Percentiles rank a stretch among this genome's conserved stretches.
Conservation (phyloP, 805 yeast species). For the Candida krabiensis region DNA sequence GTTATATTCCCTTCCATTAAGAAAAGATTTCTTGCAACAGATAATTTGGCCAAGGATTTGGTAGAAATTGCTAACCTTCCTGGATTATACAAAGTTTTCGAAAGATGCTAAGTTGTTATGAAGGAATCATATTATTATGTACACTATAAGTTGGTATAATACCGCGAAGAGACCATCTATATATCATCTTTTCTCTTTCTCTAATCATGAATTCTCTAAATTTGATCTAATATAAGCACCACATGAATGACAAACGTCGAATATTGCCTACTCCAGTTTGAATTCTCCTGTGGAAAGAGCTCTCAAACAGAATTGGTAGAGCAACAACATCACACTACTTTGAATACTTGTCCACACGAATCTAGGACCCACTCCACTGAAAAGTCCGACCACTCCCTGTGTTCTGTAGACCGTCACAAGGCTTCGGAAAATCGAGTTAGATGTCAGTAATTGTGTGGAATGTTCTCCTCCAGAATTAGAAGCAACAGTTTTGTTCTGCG, state of each 20-base stretch:
- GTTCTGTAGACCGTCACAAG: conserved; percentile 55
- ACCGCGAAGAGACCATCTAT: no score
- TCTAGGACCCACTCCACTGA: conserved; percentile 95
- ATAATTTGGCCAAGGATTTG: conserved; percentile 49
- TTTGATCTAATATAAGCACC: no score
- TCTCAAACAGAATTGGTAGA: conserved; percentile 78
- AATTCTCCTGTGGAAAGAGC: conserved; percentile 36
- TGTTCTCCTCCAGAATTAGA: not conserved
- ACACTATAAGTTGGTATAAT: no score
- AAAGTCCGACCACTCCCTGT: conserved; percentile 80
- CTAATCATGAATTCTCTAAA: no score
- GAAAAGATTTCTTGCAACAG: conserved; percentile 64
- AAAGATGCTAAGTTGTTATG: conserved; percentile 60
- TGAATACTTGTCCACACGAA: conserved; percentile 96
- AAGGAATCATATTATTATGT: no score
- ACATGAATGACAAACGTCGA: no score
- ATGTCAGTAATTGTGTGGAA: conserved; percentile 21
- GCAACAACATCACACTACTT: conserved; percentile 87
- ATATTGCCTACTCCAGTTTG: conserved; percentile 11
- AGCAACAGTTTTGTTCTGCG: conserved; percentile 50
- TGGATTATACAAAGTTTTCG: conserved; percentile 87
- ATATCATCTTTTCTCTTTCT: no score
- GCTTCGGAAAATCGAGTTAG: conserved; percentile 52
- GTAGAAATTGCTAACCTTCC: conserved; percentile 90
- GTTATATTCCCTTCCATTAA: conserved; percentile 66